A percentile compares a stretch with the other conserved stretches of the same genome.
These are phyloP conservation scores for Flaveria ramosissima DNA, from an alignment of 129 eudicot species.

Conservation along the genomic window DNA sequence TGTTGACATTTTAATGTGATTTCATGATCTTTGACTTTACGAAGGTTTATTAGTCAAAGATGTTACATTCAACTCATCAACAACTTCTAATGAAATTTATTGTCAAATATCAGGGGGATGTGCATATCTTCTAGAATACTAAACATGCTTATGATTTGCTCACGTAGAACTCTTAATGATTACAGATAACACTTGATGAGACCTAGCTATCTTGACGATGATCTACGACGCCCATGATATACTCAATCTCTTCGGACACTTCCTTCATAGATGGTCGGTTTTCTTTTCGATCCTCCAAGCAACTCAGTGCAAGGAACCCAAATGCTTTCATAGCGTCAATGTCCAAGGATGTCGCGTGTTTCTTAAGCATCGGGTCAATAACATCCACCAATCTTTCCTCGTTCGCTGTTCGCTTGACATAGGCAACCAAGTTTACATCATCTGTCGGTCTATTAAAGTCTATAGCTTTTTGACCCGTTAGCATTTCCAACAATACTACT, in stretches of 20 bases:
- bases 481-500: conserved; percentile 60
- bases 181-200: not conserved
- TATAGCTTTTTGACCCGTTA: conserved; percentile 55
- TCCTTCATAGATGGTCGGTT: conserved; percentile 74
- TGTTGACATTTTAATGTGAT: not conserved
- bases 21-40: not conserved
- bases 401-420: conserved; percentile 46
- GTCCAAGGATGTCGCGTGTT: conserved; percentile 46
- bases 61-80: conserved; percentile 1
- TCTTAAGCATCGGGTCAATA: conserved; percentile 48
- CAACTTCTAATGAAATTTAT: conserved; percentile 2
- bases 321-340: conserved; percentile 66
- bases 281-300: conserved; percentile 70
- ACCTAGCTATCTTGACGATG: not conserved
- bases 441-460: conserved; percentile 63
- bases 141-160: not conserved
- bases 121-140: not conserved
- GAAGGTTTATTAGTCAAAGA: not conserved
- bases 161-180: too few relatives aligned
- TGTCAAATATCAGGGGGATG: not conserved
- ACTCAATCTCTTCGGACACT: conserved; percentile 69
- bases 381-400: conserved; percentile 55
- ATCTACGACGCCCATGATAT: conserved; percentile 46
- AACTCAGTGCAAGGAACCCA: conserved; percentile 57
- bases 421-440: conserved; percentile 60